Conservation (phyloP, 2,329 filamentous ascomycete species). For the Fusarium cicatricum region DNA sequence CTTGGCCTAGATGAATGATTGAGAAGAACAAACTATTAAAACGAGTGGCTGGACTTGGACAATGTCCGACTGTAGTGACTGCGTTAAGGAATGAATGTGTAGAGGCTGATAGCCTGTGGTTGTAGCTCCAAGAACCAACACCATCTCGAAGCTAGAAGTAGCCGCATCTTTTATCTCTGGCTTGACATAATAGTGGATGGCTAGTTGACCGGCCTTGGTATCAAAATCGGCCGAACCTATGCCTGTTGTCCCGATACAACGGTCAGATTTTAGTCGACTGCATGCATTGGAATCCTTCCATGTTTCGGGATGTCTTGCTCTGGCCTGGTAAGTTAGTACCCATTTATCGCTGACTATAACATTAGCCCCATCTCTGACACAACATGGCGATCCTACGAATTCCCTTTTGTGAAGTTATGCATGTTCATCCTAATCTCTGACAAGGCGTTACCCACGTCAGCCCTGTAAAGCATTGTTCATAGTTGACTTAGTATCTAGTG, state of each 20-base stretch:
- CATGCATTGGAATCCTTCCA: neutral
- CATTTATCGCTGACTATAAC: too few relatives aligned
- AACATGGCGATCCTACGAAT: too few relatives aligned
- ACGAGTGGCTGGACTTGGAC: neutral
- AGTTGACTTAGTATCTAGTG: too few relatives aligned
- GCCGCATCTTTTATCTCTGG: neutral
- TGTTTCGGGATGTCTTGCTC: neutral
- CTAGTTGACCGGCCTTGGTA: neutral
- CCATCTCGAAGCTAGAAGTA: neutral
- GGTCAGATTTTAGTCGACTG: neutral
- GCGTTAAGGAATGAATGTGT: neutral
- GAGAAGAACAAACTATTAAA: slow-evolving; percentile 10
- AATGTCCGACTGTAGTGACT: neutral
- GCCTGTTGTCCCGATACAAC: neutral
- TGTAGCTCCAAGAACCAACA: neutral
- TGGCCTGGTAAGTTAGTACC: too few relatives aligned
- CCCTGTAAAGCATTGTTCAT: too few relatives aligned
- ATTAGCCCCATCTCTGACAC: too few relatives aligned
- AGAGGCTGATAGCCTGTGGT: neutral
- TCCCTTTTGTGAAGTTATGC: too few relatives aligned
- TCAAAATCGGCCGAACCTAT: neutral
- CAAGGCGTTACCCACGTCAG: too few relatives aligned
- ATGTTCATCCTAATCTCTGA: too few relatives aligned
- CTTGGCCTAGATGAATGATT: neutral
- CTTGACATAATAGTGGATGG: neutral